Conservation (phyloP, 345 rosid species). For the Lumnitzera racemosa region DNA sequence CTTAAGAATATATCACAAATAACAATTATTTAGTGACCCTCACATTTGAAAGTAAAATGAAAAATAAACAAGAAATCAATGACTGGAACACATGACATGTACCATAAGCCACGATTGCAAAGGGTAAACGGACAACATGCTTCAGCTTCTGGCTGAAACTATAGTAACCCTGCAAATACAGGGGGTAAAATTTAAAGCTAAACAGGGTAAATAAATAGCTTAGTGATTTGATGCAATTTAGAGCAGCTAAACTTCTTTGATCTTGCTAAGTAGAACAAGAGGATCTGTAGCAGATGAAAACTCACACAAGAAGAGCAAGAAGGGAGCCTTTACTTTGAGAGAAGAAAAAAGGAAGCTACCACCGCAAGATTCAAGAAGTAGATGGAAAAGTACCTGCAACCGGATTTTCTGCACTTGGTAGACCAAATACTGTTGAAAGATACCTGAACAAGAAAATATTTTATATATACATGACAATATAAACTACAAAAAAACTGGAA, state of each 20-base stretch:
- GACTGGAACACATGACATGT: constrained; percentile 1
- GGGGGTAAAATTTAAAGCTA: constrained; percentile 1
- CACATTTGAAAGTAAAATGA: neutral
- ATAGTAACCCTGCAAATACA: constrained; percentile 70
- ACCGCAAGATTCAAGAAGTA: neutral
- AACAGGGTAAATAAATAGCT: neutral
- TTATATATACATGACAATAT: neutral
- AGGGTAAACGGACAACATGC: constrained; percentile 86
- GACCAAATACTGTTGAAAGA: constrained; percentile 83
- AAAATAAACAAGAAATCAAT: neutral
- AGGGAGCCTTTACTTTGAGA: neutral
- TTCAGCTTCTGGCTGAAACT: constrained; percentile 97
- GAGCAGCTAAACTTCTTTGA: neutral
- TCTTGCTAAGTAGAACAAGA: neutral
- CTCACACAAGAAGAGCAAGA: too few species aligned
- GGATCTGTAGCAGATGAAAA: neutral
- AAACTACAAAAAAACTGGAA: neutral
- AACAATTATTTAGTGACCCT: neutral
- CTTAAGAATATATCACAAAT: neutral
- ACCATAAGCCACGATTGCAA: constrained; percentile 89
- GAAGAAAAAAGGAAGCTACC: neutral
- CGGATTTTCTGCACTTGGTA: constrained; percentile 91
- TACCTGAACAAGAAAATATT: constrained; percentile 36
- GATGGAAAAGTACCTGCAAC: constrained; percentile 46
- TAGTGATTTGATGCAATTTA: neutral